phyloP scores from a whole-genome alignment of 1,139 yeast genomes.

The Diutina scorzettiae region DNA sequence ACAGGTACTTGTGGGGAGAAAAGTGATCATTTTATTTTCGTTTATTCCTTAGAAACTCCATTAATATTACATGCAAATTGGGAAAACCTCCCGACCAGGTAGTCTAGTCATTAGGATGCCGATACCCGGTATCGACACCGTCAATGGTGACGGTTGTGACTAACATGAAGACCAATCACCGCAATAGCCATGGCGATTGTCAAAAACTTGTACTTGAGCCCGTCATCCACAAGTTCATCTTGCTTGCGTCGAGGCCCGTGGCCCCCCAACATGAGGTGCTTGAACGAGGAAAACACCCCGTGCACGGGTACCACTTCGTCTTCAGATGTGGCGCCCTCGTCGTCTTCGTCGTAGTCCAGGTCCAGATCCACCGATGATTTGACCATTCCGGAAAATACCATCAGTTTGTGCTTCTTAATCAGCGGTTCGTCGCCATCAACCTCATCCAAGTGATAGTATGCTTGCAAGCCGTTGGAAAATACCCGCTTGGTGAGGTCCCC shows the following conservation, averaged over 20 bases:
- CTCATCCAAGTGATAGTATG: conserved; percentile 14
- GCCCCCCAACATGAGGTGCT: conserved; percentile 20
- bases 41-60: conserved; percentile 5
- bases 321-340: conserved; percentile 8
- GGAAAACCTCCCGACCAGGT: neutral
- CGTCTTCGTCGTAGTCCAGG: conserved; percentile 7
- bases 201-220: conserved; percentile 30
- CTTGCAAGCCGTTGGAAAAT: conserved; percentile 20
- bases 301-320: conserved; percentile 13
- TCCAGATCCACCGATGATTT: neutral
- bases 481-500: conserved; percentile 19
- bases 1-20: no score
- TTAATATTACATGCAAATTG: conserved; percentile 6
- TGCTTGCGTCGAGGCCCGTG: conserved; percentile 12
- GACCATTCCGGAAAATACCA: neutral
- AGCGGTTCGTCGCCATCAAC: conserved; percentile 10
- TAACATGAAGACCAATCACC: conserved; percentile 28
- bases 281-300: conserved; percentile 3
- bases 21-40: neutral
- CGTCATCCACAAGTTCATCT: conserved; percentile 25
- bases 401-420: conserved; percentile 7
- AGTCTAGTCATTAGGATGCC: no score
- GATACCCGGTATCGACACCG: neutral
- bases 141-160: conserved; percentile 12
- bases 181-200: conserved; percentile 34